phyloP scores from a whole-genome alignment of 129 eudicot species.

The Deinandra increscens region DNA sequence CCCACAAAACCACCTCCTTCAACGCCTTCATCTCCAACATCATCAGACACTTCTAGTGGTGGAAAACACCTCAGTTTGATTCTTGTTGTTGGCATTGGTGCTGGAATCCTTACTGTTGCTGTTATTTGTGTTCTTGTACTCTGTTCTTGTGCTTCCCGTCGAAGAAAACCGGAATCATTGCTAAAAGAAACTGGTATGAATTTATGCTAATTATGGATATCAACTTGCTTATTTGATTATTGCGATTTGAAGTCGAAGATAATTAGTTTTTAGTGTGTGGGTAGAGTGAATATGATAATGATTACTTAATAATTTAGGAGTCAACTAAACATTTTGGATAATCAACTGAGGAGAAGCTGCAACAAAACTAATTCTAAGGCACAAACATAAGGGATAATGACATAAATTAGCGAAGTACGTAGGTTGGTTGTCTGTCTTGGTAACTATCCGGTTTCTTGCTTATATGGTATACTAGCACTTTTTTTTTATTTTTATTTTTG shows the following conservation, averaged over 20 bases:
- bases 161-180: conserved; percentile 48
- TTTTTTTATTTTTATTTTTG: background rate
- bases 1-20: conserved; percentile 52
- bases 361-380: background rate
- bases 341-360: background rate
- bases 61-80: conserved; percentile 56
- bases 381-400: background rate
- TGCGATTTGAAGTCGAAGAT: background rate
- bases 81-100: conserved; percentile 67
- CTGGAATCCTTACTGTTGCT: conserved; percentile 54
- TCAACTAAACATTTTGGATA: background rate
- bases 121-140: conserved; percentile 48
- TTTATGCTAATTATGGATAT: conserved; percentile 5
- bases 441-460: background rate
- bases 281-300: background rate
- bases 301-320: conserved; percentile 10
- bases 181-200: conserved; percentile 61
- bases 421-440: background rate
- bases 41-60: conserved; percentile 43
- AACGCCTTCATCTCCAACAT: conserved; percentile 54
- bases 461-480: background rate
- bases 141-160: conserved; percentile 61
- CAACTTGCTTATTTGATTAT: conserved; percentile 1
- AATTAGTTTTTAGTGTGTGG: conserved; percentile 2
- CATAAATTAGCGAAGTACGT: background rate